These are phyloP conservation scores for Suillus brevipes DNA, from an alignment of 768 basidiomycete genomes.

Conservation along the genomic window DNA sequence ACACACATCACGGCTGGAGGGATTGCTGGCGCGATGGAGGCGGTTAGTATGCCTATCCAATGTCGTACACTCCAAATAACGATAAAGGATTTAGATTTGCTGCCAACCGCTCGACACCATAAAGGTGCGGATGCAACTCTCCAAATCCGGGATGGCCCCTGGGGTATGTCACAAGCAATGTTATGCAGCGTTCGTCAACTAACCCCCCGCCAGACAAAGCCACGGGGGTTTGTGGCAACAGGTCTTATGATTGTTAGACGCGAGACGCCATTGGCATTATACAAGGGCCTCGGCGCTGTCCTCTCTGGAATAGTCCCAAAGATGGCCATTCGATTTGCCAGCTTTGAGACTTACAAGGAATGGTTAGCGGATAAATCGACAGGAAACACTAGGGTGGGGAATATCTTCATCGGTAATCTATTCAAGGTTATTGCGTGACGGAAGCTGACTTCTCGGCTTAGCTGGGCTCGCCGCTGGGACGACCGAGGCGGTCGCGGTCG, in stretches of 20 bases:
- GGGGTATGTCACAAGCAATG: constrained; percentile 63
- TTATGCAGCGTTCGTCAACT: constrained; percentile 4
- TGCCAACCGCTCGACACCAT: constrained; percentile 98
- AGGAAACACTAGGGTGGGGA: constrained; percentile 76
- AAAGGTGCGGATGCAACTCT: constrained; percentile 99
- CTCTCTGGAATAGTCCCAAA: constrained; percentile 97
- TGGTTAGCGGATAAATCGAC: constrained; percentile 74
- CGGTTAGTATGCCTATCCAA: constrained; percentile 46
- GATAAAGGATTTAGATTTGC: constrained; percentile 45
- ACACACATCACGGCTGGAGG: constrained; percentile 95
- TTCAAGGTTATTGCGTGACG: not conserved
- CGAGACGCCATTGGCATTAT: constrained; percentile 93
- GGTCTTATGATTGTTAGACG: constrained; percentile 83
- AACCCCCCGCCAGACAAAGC: constrained; percentile 63
- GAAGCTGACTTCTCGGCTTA: constrained; percentile 30
- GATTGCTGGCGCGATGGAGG: constrained; percentile 91
- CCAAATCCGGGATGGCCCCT: constrained; percentile 69
- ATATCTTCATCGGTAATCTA: constrained; percentile 80
- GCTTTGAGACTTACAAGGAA: constrained; percentile 93
- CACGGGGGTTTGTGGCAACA: constrained; percentile 90
- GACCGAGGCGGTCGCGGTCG: constrained; percentile 93
- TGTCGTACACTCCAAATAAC: not conserved
- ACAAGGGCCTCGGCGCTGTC: constrained; percentile 98
- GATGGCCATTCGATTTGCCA: constrained; percentile 98
- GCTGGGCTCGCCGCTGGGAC: constrained; percentile 94